phyloP scores from a whole-genome alignment of 1,284 basidiomycete genomes.

The Melampsora occidentalis region DNA sequence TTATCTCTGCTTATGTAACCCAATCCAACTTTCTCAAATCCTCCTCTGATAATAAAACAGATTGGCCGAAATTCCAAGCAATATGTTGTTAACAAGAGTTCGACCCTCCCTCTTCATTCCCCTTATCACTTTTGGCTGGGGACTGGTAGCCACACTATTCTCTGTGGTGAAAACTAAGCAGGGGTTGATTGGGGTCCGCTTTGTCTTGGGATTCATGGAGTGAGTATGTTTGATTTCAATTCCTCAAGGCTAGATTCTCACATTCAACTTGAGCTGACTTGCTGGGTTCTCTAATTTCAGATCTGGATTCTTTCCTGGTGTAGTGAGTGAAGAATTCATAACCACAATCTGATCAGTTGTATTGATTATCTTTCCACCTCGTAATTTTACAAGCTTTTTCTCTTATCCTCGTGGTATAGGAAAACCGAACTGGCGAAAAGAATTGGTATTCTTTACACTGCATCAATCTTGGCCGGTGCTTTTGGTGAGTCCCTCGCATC shows the following conservation, averaged over 20 bases:
- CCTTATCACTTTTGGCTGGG: conserved; percentile 30
- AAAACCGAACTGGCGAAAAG: conserved; percentile 49
- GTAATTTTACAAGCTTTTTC: conserved; percentile 34
- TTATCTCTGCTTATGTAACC: not conserved
- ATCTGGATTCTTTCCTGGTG: conserved; percentile 41
- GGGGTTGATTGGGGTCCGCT: conserved; percentile 15
- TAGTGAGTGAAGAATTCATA: conserved; percentile 19
- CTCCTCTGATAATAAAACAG: not conserved
- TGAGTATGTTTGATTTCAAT: not conserved
- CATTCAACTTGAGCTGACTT: not conserved
- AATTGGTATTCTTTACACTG: conserved; percentile 47
- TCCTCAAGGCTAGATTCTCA: too few relatives aligned
- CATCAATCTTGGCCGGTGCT: conserved; percentile 47
- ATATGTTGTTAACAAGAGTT: conserved; percentile 33
- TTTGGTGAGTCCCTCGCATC: conserved; percentile 42
- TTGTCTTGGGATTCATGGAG: conserved; percentile 35
- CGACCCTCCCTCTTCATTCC: conserved; percentile 32
- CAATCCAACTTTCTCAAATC: too few relatives aligned
- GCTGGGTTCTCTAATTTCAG: not conserved
- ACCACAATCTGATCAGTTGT: too few relatives aligned
- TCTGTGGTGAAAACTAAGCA: conserved; percentile 20
- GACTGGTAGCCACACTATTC: conserved; percentile 19
- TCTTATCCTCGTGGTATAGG: conserved; percentile 48
- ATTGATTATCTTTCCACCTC: not conserved
- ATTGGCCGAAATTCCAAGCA: conserved; percentile 35